Conservation (phyloP, 768 basidiomycete genomes). For the Lentinula raphanica region DNA sequence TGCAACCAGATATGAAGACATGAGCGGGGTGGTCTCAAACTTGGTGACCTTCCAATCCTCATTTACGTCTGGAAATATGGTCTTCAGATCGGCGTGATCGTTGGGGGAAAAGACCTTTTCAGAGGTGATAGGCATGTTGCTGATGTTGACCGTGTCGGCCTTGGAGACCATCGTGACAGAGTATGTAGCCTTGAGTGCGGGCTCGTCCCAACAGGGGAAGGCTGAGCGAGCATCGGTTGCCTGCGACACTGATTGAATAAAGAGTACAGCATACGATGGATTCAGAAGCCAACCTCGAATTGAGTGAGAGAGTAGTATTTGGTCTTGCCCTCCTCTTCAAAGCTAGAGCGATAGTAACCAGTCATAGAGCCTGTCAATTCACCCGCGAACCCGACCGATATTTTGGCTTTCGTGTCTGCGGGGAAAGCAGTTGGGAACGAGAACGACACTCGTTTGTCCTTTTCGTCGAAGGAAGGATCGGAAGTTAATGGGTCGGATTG, state of each 20-base stretch:
- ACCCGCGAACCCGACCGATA: conserved; percentile 67
- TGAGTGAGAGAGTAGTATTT: conserved; percentile 80
- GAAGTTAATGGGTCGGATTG: conserved; percentile 41
- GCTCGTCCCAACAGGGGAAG: conserved; percentile 78
- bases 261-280: background rate
- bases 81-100: conserved; percentile 12
- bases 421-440: conserved; percentile 54
- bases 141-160: conserved; percentile 49
- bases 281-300: conserved; percentile 54
- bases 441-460: conserved; percentile 62
- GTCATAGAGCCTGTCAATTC: conserved; percentile 68
- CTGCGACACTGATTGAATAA: conserved; percentile 31
- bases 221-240: conserved; percentile 80
- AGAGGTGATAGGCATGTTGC: conserved; percentile 57
- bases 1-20: conserved; percentile 70
- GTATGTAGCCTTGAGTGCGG: conserved; percentile 63
- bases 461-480: conserved; percentile 49
- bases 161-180: conserved; percentile 54
- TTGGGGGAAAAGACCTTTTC: conserved; percentile 30
- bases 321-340: conserved; percentile 54
- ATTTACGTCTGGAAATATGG: conserved; percentile 25
- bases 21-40: conserved; percentile 59
- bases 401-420: conserved; percentile 60
- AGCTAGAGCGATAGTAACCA: conserved; percentile 75
- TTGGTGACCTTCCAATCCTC: conserved; percentile 55